These are phyloP conservation scores for Candida glucosophila DNA, from an alignment of 1,139 yeast genomes.

Conservation along the genomic window DNA sequence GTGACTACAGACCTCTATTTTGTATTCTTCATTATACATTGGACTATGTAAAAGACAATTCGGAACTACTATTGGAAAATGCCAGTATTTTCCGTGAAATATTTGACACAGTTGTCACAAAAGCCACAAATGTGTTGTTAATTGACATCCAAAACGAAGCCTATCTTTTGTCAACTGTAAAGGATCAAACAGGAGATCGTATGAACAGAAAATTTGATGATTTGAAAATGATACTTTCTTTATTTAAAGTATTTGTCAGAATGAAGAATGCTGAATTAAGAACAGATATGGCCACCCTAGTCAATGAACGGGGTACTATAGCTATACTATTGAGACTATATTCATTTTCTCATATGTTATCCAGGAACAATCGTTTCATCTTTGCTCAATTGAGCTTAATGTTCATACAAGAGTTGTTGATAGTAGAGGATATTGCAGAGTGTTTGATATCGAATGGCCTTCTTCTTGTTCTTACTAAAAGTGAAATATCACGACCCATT, in stretches of 20 bases:
- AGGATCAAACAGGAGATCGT: constrained; percentile 18
- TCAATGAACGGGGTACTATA: constrained; percentile 54
- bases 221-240: constrained; percentile 51
- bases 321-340: constrained; percentile 57
- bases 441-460: constrained; percentile 57
- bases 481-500: constrained; percentile 60
- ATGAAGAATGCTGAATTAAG: constrained; percentile 43
- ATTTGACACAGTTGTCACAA: constrained; percentile 51
- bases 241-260: constrained; percentile 49
- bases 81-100: constrained; percentile 46
- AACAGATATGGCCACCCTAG: constrained; percentile 41
- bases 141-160: constrained; percentile 52
- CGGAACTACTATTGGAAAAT: constrained; percentile 35
- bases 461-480: constrained; percentile 62
- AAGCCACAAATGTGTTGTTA: constrained; percentile 47
- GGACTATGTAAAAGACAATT: constrained; percentile 31
- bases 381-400: constrained; percentile 69
- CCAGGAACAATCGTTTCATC: constrained; percentile 52
- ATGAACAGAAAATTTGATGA: constrained; percentile 51
- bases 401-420: constrained; percentile 62
- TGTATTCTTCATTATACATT: constrained; percentile 48
- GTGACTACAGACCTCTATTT: constrained; percentile 50
- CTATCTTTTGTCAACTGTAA: constrained; percentile 27
- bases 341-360: constrained; percentile 58
- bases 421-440: constrained; percentile 57